A percentile compares a stretch with the other conserved stretches of the same genome.
Evolutionary conservation across 257 asterid genomes (phyloP).

Genomic region (Ilex asprella): DNA sequence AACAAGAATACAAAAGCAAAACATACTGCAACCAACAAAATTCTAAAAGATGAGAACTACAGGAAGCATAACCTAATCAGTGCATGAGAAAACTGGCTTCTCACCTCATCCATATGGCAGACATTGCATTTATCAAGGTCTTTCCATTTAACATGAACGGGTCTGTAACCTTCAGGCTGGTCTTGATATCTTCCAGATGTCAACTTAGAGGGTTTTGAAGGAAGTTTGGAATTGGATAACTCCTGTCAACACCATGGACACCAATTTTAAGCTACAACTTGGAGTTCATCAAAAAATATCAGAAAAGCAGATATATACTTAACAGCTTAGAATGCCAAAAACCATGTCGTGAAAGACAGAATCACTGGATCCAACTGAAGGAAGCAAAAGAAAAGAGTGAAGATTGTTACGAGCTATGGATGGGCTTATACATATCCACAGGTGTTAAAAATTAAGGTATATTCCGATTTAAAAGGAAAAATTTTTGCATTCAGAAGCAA

Average conservation of each 20-base stretch:
- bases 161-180: conserved; percentile 54
- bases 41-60: not conserved
- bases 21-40: no score
- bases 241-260: conserved; percentile 43
- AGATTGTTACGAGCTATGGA: no score
- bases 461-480: no score
- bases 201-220: conserved; percentile 42
- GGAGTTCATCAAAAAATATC: not conserved
- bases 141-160: conserved; percentile 86
- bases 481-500: no score
- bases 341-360: no score
- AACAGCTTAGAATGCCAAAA: no score
- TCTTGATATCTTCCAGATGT: conserved; percentile 43
- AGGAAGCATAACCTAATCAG: not conserved
- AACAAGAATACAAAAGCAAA: no score
- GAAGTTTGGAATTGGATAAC: conserved; percentile 43
- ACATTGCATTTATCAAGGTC: conserved; percentile 99
- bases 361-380: no score
- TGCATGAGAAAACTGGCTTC: conserved; percentile 12
- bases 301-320: not conserved
- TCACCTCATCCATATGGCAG: conserved; percentile 98
- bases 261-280: no score
- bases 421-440: no score
- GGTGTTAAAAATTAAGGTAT: no score
- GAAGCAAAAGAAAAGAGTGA: no score